Evolutionary conservation across 768 basidiomycete genomes (phyloP).

Genomic region (Mycena amicta): DNA sequence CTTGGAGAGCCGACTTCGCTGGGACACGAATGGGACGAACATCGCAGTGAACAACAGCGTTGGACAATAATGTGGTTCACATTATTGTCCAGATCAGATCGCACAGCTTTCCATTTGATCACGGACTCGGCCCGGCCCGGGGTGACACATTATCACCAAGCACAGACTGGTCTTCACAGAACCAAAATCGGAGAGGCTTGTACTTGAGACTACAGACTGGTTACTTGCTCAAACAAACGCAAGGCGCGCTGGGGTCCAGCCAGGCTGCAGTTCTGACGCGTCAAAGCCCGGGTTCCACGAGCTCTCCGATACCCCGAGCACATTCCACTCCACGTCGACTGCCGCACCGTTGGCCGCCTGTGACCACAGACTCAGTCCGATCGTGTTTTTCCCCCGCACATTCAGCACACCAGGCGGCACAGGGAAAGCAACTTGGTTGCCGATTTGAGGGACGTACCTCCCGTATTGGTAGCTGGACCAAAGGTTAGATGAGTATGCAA

Average conservation of each 20-base stretch:
- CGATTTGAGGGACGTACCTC: slow-evolving; percentile 18
- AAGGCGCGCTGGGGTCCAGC: slow-evolving; percentile 14
- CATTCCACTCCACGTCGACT: slow-evolving; percentile 17
- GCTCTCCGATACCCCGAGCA: slow-evolving; percentile 16
- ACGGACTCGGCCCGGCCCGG: neutral
- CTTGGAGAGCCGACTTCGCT: slow-evolving; percentile 5
- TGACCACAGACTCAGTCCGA: slow-evolving; percentile 19
- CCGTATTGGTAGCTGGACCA: slow-evolving; percentile 12
- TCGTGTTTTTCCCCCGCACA: slow-evolving; percentile 15
- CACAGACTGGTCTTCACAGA: neutral
- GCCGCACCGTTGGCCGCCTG: slow-evolving; percentile 8
- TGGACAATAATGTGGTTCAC: too few relatives aligned
- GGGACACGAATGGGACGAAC: slow-evolving; percentile 17
- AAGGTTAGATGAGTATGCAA: neutral
- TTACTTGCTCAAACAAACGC: slow-evolving; percentile 5
- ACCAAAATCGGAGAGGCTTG: too few relatives aligned
- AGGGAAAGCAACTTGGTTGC: slow-evolving; percentile 19
- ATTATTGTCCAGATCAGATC: neutral
- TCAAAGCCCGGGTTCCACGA: slow-evolving; percentile 16
- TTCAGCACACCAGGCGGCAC: slow-evolving; percentile 20
- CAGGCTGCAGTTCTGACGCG: slow-evolving; percentile 16
- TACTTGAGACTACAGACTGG: neutral
- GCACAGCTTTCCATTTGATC: slow-evolving; percentile 4
- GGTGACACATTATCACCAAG: too few relatives aligned
- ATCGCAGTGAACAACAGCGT: too few relatives aligned